phyloP scores from a whole-genome alignment of 208 protist genomes.

The Trypanosoma melophagium region DNA sequence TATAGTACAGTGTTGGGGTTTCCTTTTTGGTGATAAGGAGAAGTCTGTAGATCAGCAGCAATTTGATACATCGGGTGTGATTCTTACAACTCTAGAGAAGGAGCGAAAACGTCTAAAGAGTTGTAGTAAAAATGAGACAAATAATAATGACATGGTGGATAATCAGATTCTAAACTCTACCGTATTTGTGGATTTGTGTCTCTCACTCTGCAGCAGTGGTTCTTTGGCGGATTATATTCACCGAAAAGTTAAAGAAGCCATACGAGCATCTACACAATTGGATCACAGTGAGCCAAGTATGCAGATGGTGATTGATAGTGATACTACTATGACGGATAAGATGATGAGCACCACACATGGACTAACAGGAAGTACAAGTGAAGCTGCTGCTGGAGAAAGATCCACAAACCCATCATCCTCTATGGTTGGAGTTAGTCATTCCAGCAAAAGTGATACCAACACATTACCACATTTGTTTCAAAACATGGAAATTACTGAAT shows the following conservation, averaged over 20 bases:
- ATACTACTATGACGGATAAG: neutral
- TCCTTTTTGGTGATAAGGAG: conserved; percentile 23
- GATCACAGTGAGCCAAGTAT: neutral
- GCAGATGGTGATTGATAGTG: neutral
- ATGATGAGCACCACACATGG: conserved; percentile 1
- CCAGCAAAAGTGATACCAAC: neutral
- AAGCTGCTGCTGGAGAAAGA: neutral
- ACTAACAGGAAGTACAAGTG: conserved; percentile 23
- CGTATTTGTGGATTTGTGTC: conserved; percentile 27
- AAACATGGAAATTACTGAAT: too few relatives aligned
- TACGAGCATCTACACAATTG: neutral
- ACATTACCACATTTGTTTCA: neutral
- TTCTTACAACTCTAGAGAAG: conserved; percentile 15
- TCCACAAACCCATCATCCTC: too few relatives aligned
- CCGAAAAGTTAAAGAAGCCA: neutral
- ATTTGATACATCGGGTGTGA: neutral
- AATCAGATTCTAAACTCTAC: conserved; percentile 6
- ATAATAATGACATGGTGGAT: neutral
- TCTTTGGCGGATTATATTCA: conserved; percentile 19
- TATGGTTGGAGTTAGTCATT: neutral
- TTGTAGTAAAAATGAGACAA: neutral
- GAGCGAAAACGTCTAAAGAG: neutral
- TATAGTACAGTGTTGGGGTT: conserved; percentile 45
- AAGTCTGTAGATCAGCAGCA: neutral
- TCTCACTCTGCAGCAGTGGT: conserved; percentile 28